These are phyloP conservation scores for Asterionellopsis glacialis DNA, from an alignment of 108 stramenopile genomes.

Conservation along the genomic window DNA sequence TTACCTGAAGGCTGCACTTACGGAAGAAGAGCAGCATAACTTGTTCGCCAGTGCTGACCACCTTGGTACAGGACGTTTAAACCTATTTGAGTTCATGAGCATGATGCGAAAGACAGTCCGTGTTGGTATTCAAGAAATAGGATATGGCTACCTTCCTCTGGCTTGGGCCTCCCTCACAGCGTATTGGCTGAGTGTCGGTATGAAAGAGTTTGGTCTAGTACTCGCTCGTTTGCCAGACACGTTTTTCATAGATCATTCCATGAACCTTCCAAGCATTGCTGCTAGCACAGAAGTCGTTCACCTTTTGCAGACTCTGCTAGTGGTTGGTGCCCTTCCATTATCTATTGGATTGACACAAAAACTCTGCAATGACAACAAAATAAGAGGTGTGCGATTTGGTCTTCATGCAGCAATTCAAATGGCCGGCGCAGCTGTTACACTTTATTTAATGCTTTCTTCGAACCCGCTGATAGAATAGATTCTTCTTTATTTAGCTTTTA, in stretches of 20 bases:
- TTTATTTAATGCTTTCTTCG: conserved; percentile 41
- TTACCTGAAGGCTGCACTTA: conserved; percentile 28
- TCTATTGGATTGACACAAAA: conserved; percentile 33
- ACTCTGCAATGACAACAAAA: conserved; percentile 34
- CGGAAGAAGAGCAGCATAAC: conserved; percentile 13
- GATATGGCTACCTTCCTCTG: conserved; percentile 37
- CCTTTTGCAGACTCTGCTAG: conserved; percentile 10
- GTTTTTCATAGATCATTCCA: conserved; percentile 14
- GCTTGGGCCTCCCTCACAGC: conserved; percentile 36
- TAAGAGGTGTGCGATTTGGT: conserved; percentile 27
- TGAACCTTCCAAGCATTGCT: conserved; percentile 10
- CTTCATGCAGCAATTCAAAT: conserved; percentile 20
- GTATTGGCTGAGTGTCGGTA: conserved; percentile 35
- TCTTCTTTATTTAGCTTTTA: too few relatives aligned
- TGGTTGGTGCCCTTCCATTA: conserved; percentile 10
- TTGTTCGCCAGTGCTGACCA: conserved; percentile 26
- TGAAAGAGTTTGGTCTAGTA: conserved; percentile 32
- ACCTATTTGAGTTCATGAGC: conserved; percentile 37
- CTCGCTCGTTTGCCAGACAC: conserved; percentile 27
- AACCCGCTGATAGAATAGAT: too few relatives aligned
- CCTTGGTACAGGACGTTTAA: conserved; percentile 16
- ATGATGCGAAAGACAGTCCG: conserved; percentile 28
- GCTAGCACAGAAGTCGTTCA: conserved; percentile 14
- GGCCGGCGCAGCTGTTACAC: conserved; percentile 16
- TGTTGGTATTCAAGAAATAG: conserved; percentile 38